Percentiles rank a stretch among this genome's conserved stretches.
phyloP scores from a whole-genome alignment of 306 rosid genomes.

The Chamaecrista fasciculata region DNA sequence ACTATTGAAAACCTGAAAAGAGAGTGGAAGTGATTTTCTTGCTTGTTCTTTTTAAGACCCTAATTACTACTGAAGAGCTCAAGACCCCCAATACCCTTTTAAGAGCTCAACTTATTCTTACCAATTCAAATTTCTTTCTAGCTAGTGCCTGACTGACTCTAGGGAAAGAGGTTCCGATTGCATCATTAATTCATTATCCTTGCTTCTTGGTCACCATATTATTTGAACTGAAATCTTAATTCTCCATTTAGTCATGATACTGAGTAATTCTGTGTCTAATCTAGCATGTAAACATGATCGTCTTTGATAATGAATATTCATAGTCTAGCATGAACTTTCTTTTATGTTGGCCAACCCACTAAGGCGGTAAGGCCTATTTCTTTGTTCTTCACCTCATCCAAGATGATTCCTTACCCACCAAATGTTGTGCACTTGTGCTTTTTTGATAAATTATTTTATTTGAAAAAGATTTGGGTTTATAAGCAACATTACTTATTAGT shows the following conservation, averaged over 20 bases:
- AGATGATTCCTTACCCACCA: neutral
- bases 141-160: neutral
- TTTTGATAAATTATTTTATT: neutral
- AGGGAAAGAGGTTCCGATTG: neutral
- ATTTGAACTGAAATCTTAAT: neutral
- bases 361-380: neutral
- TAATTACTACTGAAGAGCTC: neutral
- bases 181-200: constrained; percentile 18
- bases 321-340: neutral
- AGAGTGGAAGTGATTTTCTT: neutral
- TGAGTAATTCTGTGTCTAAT: neutral
- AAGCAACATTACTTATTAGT: neutral
- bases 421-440: neutral
- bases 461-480: neutral
- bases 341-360: neutral
- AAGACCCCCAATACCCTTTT: neutral
- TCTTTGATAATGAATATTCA: neutral
- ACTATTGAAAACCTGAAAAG: neutral
- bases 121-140: neutral
- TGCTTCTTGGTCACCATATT: constrained; percentile 16
- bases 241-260: neutral
- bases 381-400: neutral
- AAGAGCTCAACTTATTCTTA: neutral
- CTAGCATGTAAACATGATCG: neutral
- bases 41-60: neutral